These are phyloP conservation scores for Colletotrichum sojae DNA, from an alignment of 2,329 filamentous ascomycete species.

Conservation along the genomic window DNA sequence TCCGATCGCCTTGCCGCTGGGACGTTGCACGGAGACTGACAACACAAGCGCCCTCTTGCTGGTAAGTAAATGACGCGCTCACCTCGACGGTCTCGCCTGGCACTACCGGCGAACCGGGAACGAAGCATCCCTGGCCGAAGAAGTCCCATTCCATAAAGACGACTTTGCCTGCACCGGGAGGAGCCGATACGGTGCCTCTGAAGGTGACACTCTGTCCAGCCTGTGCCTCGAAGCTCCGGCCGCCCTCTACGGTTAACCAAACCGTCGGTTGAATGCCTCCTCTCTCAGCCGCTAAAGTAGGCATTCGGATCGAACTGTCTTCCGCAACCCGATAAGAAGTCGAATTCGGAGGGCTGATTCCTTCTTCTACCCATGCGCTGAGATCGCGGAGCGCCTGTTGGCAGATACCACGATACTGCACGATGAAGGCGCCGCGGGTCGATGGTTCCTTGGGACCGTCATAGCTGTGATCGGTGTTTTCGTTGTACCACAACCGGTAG, in stretches of 20 bases:
- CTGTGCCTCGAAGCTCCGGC: not conserved
- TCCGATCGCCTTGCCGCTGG: not conserved
- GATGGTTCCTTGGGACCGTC: slow-evolving; percentile 2
- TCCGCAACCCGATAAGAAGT: slow-evolving; percentile 34
- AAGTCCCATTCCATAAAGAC: slow-evolving; percentile 42
- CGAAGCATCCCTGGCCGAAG: slow-evolving; percentile 1
- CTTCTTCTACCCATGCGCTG: slow-evolving; percentile 42
- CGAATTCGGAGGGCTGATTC: slow-evolving; percentile 17
- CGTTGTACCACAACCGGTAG: slow-evolving; percentile 43
- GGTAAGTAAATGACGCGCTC: not conserved
- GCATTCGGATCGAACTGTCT: slow-evolving; percentile 37
- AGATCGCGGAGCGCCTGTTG: slow-evolving; percentile 44
- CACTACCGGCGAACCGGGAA: not conserved
- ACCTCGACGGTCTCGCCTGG: not conserved
- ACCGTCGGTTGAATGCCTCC: slow-evolving; percentile 43
- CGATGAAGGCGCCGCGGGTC: not conserved
- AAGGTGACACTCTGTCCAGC: slow-evolving; percentile 28
- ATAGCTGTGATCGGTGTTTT: slow-evolving; percentile 43
- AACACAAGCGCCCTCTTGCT: not conserved
- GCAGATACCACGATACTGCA: slow-evolving; percentile 39
- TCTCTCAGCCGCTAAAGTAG: slow-evolving; percentile 25
- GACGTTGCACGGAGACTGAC: not conserved
- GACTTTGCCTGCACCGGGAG: slow-evolving; percentile 35
- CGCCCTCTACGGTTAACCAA: slow-evolving; percentile 9
- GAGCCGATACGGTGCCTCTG: slow-evolving; percentile 11